Base-by-base conservation (phyloP, 2,329 filamentous ascomycete genomes). In the Ascochyta koolunga region DNA sequence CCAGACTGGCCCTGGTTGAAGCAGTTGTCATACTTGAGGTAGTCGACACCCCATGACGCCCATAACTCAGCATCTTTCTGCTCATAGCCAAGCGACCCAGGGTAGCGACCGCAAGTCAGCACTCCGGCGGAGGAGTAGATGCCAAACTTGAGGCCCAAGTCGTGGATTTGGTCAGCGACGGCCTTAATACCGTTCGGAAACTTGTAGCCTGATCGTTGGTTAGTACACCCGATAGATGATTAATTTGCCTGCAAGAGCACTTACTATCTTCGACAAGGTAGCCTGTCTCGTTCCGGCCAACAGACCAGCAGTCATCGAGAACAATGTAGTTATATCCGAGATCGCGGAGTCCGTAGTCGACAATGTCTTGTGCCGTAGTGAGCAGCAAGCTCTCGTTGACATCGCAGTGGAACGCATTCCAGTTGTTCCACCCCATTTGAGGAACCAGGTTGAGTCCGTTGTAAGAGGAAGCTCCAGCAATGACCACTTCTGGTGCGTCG, bases 11-110 rank as follows among this genome's bases (percentile, higher is more conserved):
- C 82, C 55, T 79, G 73, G 57, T 83, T 83, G 65, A 77, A 83
- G 71, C 82, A 85, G 63, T 84, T 84, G 68, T 84, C 82, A 60
- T 84, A 84, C 64, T 83, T 66, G 18, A 66, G 57, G 45, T 71
- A 74, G 54, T 77, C 78, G 27, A 83, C 78, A 1, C 78, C 81
- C 79, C 81, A 82, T 15, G 68, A 70, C 1, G 82, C 82, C 64
- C 79, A 84, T 0, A 78, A 76, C 15, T 79, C 67, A 0, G 83
- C 83, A 65, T 86, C 83, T 24, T 79, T 74, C 29, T 77, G 73
- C 63, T 84, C 83, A 60, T 81, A 77, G 5, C 79, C 81, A 35
- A 82, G 62, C 35, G 74, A 78, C 1, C 79, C 82, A 1, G 78
- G 65, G 33, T 72, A 75, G 41, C 69, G 40, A 38, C 72, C 62